Conservation (phyloP, 192 early-diverging fungal species). For the Gryganskiella cystojenkinii region DNA sequence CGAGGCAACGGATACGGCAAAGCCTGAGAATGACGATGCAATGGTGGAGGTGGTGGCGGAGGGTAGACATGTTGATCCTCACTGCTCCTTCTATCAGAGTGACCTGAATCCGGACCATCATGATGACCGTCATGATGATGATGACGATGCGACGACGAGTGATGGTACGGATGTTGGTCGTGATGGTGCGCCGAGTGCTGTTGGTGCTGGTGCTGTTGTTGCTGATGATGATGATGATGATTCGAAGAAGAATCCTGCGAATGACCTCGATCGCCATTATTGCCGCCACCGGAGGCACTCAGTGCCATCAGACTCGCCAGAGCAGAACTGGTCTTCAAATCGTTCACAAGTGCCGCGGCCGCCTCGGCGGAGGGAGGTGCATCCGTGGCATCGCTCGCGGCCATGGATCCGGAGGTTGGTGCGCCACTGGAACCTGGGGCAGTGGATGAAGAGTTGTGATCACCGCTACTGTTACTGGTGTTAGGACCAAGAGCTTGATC, state of each 20-base stretch:
- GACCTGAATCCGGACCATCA: too few relatives aligned
- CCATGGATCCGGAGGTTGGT: background rate
- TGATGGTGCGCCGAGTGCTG: background rate
- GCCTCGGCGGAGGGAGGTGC: background rate
- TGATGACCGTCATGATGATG: background rate
- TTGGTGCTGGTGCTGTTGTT: background rate
- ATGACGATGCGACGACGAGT: background rate
- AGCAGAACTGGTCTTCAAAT: slow-evolving; percentile 40
- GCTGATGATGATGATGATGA: background rate
- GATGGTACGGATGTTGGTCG: background rate
- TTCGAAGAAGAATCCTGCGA: background rate
- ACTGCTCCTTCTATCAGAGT: too few relatives aligned
- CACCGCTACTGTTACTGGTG: background rate
- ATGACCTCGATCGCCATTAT: background rate
- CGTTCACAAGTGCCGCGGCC: background rate
- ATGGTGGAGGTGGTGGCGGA: background rate
- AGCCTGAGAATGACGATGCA: background rate
- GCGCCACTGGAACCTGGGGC: background rate
- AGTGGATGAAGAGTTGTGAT: background rate
- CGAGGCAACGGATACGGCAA: slow-evolving; percentile 15
- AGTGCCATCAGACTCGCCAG: slow-evolving; percentile 45
- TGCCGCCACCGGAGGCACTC: slow-evolving; percentile 29
- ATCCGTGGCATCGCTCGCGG: background rate
- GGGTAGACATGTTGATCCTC: background rate
- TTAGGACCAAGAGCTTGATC: slow-evolving; percentile 60